Evolutionary conservation across 805 yeast species (phyloP).

Genomic region (Lipomyces yamadae): DNA sequence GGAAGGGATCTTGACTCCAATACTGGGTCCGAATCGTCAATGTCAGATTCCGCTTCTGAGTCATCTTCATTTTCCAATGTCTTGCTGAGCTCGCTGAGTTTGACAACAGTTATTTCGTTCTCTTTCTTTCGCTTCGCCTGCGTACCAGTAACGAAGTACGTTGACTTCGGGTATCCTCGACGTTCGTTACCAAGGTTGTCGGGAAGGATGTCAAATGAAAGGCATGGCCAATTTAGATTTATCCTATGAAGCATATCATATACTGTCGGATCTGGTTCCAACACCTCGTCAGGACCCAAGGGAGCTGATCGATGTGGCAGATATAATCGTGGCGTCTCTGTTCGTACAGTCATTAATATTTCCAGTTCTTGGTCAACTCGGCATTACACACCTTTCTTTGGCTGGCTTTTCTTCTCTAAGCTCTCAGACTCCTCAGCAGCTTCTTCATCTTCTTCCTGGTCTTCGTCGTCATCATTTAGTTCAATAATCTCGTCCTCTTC

Average conservation of each 20-base stretch:
- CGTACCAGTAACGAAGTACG: conserved; percentile 87
- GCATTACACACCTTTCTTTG: conserved; percentile 40
- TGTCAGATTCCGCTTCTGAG: conserved; percentile 73
- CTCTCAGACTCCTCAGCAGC: conserved; percentile 38
- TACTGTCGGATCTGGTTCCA: conserved; percentile 95
- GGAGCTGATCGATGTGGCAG: conserved; percentile 89
- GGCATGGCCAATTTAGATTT: conserved; percentile 95
- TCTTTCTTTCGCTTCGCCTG: conserved; percentile 88
- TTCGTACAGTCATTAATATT: conserved; percentile 32
- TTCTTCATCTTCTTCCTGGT: conserved; percentile 49
- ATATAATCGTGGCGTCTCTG: conserved; percentile 59
- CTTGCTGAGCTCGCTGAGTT: conserved; percentile 77
- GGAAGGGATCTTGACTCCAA: conserved; percentile 84
- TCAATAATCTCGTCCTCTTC: conserved; percentile 70
- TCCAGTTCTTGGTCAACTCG: neutral
- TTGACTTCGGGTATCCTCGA: conserved; percentile 84
- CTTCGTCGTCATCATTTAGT: conserved; percentile 83
- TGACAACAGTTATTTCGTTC: conserved; percentile 84
- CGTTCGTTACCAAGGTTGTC: conserved; percentile 87
- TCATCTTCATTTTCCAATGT: conserved; percentile 85
- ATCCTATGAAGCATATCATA: conserved; percentile 96
- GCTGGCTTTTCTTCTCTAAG: conserved; percentile 47
- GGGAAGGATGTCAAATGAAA: conserved; percentile 86
- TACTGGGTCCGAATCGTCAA: conserved; percentile 73
- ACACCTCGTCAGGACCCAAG: conserved; percentile 90